Base-by-base conservation (phyloP, 257 asterid genomes). In the Thymus mandschuricus region DNA sequence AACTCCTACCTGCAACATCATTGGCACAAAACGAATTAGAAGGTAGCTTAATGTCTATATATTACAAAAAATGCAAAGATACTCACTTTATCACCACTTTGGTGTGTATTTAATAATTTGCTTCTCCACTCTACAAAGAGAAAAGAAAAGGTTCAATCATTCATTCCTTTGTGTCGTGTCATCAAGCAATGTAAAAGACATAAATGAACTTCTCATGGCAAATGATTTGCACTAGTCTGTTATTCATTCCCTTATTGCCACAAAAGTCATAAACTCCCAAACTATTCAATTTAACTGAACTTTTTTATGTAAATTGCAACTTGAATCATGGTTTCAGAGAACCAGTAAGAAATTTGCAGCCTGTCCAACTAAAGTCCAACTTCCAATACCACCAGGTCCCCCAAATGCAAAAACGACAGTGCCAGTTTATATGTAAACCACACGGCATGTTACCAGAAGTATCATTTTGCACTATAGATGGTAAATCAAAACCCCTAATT, bases 1-100 rank as follows among this genome's bases (percentile, higher is more conserved):
- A 76, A 87, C 84, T 75, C 73, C 83, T 55, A 78, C 57, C 97
- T 93, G 79, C 76, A 83, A 68, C 64, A 68, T 63, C 60, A 52
- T 79, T 62, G 62, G 76, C 67, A 64, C 50, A 60, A 77, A 61
- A 35, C 61, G 75, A 46, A n/a, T 68, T 70, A 60, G 50, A 71
- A 62, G 83, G 45, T 15, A 55, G 48, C 56, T 35, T 43, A 68
- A 60, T 74, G 28, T 76, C 67, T 35, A 29, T n/a, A 45, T 54
- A 72, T 69, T 76, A 61, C 80, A 68, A 15, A 71, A 70, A 51
- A 79, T 67, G 70, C 54, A 77, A 58, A 21, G 56, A 66, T 54
- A 79, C 96, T 89, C 83, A 91, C 98, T 70, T 78, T 85, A 58
- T 73, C 86, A 60, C 86, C 88, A 64, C 73, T 81, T 75, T 71